Conservation (phyloP, 2,329 filamentous ascomycete genomes). For the Coleophoma cylindrospora region DNA sequence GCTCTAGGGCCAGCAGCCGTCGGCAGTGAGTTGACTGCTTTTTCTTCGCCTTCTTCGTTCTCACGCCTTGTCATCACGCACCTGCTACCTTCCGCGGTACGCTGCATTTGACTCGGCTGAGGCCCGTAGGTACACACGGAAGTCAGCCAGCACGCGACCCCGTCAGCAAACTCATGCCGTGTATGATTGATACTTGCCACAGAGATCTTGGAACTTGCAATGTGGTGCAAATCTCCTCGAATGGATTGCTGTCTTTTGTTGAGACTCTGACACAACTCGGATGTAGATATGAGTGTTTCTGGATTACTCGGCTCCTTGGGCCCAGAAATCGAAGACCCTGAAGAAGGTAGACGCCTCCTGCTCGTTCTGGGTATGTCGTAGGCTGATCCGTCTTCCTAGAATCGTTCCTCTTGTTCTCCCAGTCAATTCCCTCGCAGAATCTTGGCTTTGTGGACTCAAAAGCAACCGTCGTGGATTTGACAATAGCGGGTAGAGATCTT, state of each 20-base stretch:
- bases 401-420: conserved; percentile 81
- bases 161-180: too few relatives aligned
- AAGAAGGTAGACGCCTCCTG: conserved; percentile 46
- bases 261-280: not conserved
- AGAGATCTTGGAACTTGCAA: too few relatives aligned
- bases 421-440: conserved; percentile 66
- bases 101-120: too few relatives aligned
- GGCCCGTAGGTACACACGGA: too few relatives aligned
- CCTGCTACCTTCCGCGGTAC: too few relatives aligned
- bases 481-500: conserved; percentile 65
- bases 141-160: too few relatives aligned
- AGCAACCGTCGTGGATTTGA: conserved; percentile 59
- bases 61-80: too few relatives aligned
- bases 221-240: not conserved
- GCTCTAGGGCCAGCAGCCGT: too few relatives aligned
- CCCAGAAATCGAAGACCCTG: conserved; percentile 47
- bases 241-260: not conserved
- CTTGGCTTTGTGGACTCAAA: conserved; percentile 81
- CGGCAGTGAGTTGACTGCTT: too few relatives aligned
- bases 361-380: too few relatives aligned
- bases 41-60: too few relatives aligned
- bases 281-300: conserved; percentile 22
- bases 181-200: too few relatives aligned
- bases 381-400: conserved; percentile 45
- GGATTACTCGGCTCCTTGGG: conserved; percentile 37